Evolutionary conservation across 1,284 basidiomycete species (phyloP).

Genomic region (Phylloporus gajari): DNA sequence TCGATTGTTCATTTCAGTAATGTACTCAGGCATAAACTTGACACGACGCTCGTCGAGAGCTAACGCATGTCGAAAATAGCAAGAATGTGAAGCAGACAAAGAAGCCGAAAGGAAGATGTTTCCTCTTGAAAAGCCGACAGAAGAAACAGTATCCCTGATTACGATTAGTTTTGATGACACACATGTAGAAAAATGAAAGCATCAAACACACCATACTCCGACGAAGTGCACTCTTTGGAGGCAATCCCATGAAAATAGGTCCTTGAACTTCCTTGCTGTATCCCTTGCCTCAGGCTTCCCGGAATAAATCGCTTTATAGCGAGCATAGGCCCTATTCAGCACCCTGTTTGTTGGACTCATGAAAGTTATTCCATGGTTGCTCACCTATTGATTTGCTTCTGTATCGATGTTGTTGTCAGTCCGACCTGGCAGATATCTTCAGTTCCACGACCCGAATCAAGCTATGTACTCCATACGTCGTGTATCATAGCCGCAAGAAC

Average conservation of each 20-base stretch:
- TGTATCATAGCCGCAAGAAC: slow-evolving; percentile 53
- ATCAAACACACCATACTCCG: slow-evolving; percentile 48
- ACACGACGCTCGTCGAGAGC: slow-evolving; percentile 53
- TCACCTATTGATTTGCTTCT: slow-evolving; percentile 40
- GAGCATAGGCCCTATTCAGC: slow-evolving; percentile 49
- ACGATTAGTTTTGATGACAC: background rate
- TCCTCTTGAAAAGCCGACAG: slow-evolving; percentile 43
- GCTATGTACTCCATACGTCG: slow-evolving; percentile 40
- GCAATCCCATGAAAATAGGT: slow-evolving; percentile 47
- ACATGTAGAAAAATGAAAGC: background rate
- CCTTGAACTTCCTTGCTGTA: slow-evolving; percentile 45
- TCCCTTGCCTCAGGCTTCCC: slow-evolving; percentile 24
- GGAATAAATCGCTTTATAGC: slow-evolving; percentile 39
- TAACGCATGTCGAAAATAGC: slow-evolving; percentile 52
- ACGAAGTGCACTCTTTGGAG: slow-evolving; percentile 49
- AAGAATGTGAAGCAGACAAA: slow-evolving; percentile 37
- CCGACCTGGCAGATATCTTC: slow-evolving; percentile 27
- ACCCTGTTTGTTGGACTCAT: background rate
- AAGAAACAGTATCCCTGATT: slow-evolving; percentile 56
- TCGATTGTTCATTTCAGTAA: slow-evolving; percentile 39
- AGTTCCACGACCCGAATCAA: background rate
- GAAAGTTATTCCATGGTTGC: background rate
- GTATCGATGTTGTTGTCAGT: slow-evolving; percentile 33
- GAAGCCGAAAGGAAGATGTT: slow-evolving; percentile 38
- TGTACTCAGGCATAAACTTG: slow-evolving; percentile 55